These are phyloP conservation scores for Cercospora brassicicola DNA, from an alignment of 2,329 filamentous ascomycete genomes.

Conservation along the genomic window DNA sequence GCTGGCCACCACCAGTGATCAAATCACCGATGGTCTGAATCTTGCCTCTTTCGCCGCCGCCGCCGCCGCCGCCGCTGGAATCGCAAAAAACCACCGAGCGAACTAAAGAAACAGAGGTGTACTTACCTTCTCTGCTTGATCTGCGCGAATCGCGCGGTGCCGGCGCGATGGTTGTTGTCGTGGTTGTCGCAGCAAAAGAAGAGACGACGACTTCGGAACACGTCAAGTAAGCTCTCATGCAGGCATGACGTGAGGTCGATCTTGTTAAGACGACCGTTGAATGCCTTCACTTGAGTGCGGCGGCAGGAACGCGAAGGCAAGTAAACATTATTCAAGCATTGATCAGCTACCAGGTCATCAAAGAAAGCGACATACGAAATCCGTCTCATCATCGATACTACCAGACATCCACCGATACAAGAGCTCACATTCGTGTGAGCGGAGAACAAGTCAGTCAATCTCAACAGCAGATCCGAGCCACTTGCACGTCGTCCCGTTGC, in stretches of 20 bases:
- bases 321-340: not conserved
- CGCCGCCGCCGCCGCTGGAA: not conserved
- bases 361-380: slow-evolving; percentile 1
- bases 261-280: too few species aligned
- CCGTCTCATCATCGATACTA: not conserved
- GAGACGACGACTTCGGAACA: not conserved
- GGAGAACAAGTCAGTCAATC: not conserved
- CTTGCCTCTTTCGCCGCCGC: not conserved
- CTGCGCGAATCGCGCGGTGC: not conserved
- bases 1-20: slow-evolving; percentile 5
- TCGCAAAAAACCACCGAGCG: not conserved
- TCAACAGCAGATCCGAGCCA: not conserved
- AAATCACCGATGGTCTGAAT: not conserved
- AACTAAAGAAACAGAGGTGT: not conserved
- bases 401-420: not conserved
- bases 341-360: not conserved
- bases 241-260: not conserved
- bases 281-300: not conserved
- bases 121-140: not conserved
- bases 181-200: not conserved
- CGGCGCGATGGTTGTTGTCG: slow-evolving; percentile 4
- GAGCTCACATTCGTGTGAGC: not conserved
- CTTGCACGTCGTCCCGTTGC: too few species aligned
- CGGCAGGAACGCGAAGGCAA: not conserved
- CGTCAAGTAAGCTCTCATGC: not conserved